phyloP scores from a whole-genome alignment of 140 eudicot genomes.

The Senecio squalidus region DNA sequence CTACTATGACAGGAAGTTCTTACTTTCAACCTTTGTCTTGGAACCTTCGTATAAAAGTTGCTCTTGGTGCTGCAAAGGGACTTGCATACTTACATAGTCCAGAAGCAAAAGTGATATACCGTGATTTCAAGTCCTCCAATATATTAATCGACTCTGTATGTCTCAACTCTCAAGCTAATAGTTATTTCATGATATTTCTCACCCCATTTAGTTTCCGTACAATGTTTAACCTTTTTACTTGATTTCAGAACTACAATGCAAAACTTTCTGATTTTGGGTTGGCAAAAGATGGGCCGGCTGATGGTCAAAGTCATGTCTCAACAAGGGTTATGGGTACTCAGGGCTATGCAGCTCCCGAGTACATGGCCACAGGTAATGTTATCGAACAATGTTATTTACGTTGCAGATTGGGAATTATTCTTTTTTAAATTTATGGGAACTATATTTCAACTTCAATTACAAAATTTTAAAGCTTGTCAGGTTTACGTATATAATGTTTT shows the following conservation, averaged over 20 bases:
- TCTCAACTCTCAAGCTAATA: slow-evolving; percentile 13
- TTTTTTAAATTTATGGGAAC: not conserved
- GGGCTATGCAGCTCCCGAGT: slow-evolving; percentile 86
- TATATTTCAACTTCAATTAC: not conserved
- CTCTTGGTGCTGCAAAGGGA: slow-evolving; percentile 85
- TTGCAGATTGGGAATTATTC: not conserved
- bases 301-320: slow-evolving; percentile 75
- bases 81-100: slow-evolving; percentile 75
- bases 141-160: slow-evolving; percentile 70
- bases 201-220: slow-evolving; percentile 5
- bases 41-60: slow-evolving; percentile 65
- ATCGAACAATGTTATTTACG: not conserved
- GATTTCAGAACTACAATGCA: slow-evolving; percentile 56
- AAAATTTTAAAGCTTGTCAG: not conserved
- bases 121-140: slow-evolving; percentile 74
- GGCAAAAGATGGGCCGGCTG: slow-evolving; percentile 81
- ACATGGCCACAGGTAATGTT: slow-evolving; percentile 69
- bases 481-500: not conserved
- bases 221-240: not conserved
- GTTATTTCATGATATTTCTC: not conserved
- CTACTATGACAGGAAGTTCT: slow-evolving; percentile 47
- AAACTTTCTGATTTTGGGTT: slow-evolving; percentile 83
- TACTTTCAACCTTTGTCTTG: slow-evolving; percentile 74
- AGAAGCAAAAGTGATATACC: slow-evolving; percentile 71
- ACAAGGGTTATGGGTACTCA: slow-evolving; percentile 79